Evolutionary conservation across 2,329 filamentous ascomycete genomes (phyloP).

Genomic region (Ceratocystis variospora): DNA sequence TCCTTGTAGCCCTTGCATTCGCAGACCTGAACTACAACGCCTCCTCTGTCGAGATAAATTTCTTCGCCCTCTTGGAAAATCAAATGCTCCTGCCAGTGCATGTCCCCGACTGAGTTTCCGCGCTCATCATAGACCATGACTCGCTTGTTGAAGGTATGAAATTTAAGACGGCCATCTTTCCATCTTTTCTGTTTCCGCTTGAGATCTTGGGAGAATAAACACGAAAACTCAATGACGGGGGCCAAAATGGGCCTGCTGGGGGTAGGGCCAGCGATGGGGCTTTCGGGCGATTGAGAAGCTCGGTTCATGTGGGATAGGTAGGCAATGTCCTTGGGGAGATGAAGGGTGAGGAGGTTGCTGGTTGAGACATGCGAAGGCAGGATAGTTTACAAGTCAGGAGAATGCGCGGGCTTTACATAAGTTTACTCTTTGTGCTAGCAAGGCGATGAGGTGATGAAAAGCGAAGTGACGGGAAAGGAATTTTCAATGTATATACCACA

Average conservation of each 20-base stretch:
- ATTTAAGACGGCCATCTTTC: conserved; percentile 82
- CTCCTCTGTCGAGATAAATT: conserved; percentile 59
- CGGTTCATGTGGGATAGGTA: conserved; percentile 2
- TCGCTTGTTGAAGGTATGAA: conserved; percentile 80
- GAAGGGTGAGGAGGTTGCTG: background rate
- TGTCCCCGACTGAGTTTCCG: conserved; percentile 70
- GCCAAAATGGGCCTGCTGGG: conserved; percentile 45
- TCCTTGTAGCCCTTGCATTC: conserved; percentile 59
- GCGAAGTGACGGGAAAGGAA: background rate
- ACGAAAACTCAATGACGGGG: conserved; percentile 65
- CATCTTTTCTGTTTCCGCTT: conserved; percentile 80
- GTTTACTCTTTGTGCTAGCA: background rate
- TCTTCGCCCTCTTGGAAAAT: conserved; percentile 72
- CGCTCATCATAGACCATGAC: conserved; percentile 80
- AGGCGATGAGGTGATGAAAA: background rate
- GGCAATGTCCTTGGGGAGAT: background rate
- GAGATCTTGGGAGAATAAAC: conserved; percentile 76
- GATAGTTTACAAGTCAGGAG: background rate
- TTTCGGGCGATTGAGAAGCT: background rate
- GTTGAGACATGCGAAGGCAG: conserved; percentile 1
- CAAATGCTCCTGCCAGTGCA: conserved; percentile 59
- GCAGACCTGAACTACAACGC: conserved; percentile 64
- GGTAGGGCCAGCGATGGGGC: background rate
- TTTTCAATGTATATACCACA: background rate
- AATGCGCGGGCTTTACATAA: background rate